Evolutionary conservation across 2,329 filamentous ascomycete species (phyloP), one percentile per base, ranked within the genome.

Genomic region (Domatiomyces globalis): DNA sequence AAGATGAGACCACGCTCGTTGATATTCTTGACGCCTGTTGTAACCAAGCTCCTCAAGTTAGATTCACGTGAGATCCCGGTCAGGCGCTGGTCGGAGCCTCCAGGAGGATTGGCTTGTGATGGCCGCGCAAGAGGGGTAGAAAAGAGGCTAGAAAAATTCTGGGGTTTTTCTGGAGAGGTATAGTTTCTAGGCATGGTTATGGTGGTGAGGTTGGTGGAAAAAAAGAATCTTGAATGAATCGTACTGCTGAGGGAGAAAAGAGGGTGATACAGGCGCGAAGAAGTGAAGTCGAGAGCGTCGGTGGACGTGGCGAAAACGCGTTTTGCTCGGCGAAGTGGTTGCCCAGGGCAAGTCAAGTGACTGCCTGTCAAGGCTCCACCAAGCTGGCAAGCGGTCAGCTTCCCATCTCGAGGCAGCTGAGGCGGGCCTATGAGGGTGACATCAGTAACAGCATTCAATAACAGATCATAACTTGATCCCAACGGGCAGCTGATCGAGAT

Each of bases 401-500:
- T 33, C 10, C 9, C 10, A 2, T 33, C 29, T 33, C 8, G 29
- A 33, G 29, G 8, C 29, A 33, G 29, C 29, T 9, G 10, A 9
- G 29, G 8, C 10, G 22, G 22, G 22, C 22, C 22, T 25, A 6
- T 6, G 22, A 25, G 22, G 22, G 29, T 33, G 33, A 10, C 33
- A 39, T 39, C 33, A 15, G 33, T 15, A 1, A 5, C 12, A 15
- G 33, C 33, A 15, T 12, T 5, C 15, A 15, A 5, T 2, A 5
- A 39, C 2, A 15, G 10, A 15, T 39, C 33, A 39, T 39, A 39
- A 15, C 10, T 39, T 39, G 33, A 39, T 39, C 33, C 33, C 33
- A 2, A 15, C 47, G 56, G 17, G 53, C 57, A 60, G 62, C 57
- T 45, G 52, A 49, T 47, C 67, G 39, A 74, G 57, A 3, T 70